A percentile compares a stretch with the other conserved stretches of the same genome.
Evolutionary conservation across 306 rosid species (phyloP).

Genomic region (Prosopis cineraria): DNA sequence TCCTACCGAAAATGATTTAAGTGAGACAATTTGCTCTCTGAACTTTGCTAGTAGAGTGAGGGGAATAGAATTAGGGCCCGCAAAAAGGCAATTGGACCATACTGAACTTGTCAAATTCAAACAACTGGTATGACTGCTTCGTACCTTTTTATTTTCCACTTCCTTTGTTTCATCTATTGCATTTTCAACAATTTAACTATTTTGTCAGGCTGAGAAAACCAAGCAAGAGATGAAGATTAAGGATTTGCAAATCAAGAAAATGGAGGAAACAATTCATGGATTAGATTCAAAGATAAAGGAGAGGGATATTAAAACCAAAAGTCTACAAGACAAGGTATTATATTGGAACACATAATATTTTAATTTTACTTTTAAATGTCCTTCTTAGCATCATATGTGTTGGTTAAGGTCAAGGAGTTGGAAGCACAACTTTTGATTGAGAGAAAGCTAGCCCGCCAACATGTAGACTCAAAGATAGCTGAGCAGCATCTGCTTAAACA

Average conservation of each 20-base stretch:
- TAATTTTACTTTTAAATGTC: background rate
- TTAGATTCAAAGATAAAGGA: constrained; percentile 83
- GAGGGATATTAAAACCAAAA: constrained; percentile 70
- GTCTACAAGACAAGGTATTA: constrained; percentile 82
- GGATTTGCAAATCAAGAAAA: constrained; percentile 78
- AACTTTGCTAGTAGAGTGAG: constrained; percentile 97
- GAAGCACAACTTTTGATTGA: constrained; percentile 91
- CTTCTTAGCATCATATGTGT: constrained; percentile 33
- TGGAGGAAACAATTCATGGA: constrained; percentile 90
- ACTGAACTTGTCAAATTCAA: constrained; percentile 77
- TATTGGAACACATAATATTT: background rate
- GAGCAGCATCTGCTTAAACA: constrained; percentile 58
- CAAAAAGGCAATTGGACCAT: constrained; percentile 81
- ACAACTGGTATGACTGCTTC: constrained; percentile 59
- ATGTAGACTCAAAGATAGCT: constrained; percentile 90
- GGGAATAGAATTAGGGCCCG: constrained; percentile 95
- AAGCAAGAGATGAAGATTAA: constrained; percentile 79
- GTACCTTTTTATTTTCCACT: background rate
- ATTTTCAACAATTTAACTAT: constrained; percentile 18
- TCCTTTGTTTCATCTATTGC: background rate
- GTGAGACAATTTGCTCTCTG: constrained; percentile 94
- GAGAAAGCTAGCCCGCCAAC: constrained; percentile 96
- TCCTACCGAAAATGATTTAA: constrained; percentile 87
- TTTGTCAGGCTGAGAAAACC: constrained; percentile 67
- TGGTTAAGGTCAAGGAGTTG: constrained; percentile 77